Percentiles rank a stretch among this genome's conserved stretches.
Conservation (phyloP, 2,329 filamentous ascomycete genomes). For the Volutella citrinella region DNA sequence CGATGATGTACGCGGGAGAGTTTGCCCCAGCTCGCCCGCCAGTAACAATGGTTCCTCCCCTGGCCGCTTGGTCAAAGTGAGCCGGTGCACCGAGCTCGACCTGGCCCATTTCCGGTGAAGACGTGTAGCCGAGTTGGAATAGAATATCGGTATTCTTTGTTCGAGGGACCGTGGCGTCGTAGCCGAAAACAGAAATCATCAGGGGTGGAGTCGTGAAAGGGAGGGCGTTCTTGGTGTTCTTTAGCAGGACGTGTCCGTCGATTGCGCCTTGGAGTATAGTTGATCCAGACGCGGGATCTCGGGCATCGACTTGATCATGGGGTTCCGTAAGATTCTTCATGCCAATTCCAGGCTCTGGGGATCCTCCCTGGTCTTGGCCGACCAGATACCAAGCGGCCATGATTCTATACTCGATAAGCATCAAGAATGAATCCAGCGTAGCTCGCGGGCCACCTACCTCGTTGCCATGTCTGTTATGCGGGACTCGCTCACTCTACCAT, state of each 20-base stretch:
- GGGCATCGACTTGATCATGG: constrained; percentile 47
- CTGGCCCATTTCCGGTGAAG: constrained; percentile 43
- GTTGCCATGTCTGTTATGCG: constrained; percentile 88
- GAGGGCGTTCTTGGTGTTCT: constrained; percentile 63
- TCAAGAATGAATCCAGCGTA: too few species aligned
- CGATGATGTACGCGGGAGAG: constrained; percentile 46
- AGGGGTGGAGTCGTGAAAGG: constrained; percentile 57
- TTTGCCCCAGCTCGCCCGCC: constrained; percentile 52
- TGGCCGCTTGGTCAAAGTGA: constrained; percentile 43
- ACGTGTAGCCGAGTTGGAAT: constrained; percentile 46
- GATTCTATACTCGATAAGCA: constrained; percentile 51
- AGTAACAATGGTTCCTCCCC: constrained; percentile 49
- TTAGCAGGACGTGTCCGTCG: constrained; percentile 65
- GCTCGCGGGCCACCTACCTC: too few species aligned
- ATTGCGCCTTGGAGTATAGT: constrained; percentile 51
- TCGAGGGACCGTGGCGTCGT: constrained; percentile 55
- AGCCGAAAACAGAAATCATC: constrained; percentile 58
- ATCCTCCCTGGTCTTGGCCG: constrained; percentile 66
- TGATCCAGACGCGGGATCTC: constrained; percentile 41
- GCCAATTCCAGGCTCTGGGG: constrained; percentile 44
- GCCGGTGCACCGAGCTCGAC: constrained; percentile 44
- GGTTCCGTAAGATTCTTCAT: constrained; percentile 59
- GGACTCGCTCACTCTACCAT: constrained; percentile 77
- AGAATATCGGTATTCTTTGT: constrained; percentile 47
- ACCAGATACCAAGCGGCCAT: constrained; percentile 90